Evolutionary conservation across 805 yeast species (phyloP).

Genomic region (Tetrapisispora taiwanensis): DNA sequence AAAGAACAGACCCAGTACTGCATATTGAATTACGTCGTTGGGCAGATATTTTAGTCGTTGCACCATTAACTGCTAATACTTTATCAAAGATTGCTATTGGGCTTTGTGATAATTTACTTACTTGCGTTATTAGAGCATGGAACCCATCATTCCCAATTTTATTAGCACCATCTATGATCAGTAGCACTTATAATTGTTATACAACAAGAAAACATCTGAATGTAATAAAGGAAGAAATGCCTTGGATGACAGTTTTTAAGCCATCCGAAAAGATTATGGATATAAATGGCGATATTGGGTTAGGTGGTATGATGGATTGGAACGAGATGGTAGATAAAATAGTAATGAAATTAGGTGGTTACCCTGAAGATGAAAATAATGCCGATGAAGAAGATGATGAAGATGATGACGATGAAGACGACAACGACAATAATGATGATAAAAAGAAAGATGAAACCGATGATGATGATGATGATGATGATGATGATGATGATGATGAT

Average conservation of each 20-base stretch:
- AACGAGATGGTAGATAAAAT: constrained; percentile 83
- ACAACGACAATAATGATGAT: constrained; percentile 33
- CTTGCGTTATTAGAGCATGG: constrained; percentile 91
- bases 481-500: constrained; percentile 25
- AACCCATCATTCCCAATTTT: constrained; percentile 80
- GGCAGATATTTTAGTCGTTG: constrained; percentile 88
- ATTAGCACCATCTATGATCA: constrained; percentile 92
- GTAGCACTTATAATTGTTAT: constrained; percentile 80
- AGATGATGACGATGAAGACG: constrained; percentile 29
- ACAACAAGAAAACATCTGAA: constrained; percentile 76
- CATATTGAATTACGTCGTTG: constrained; percentile 92
- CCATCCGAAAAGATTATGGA: constrained; percentile 92
- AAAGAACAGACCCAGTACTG: constrained; percentile 78
- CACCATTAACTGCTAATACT: constrained; percentile 93
- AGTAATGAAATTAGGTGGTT: constrained; percentile 58
- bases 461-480: constrained; percentile 34
- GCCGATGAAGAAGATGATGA: constrained; percentile 37
- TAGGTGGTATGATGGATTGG: constrained; percentile 99
- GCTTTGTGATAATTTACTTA: constrained; percentile 80
- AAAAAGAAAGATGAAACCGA: constrained; percentile 38
- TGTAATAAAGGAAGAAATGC: constrained; percentile 77
- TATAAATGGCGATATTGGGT: constrained; percentile 90
- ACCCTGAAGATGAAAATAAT: constrained; percentile 39
- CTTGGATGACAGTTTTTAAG: constrained; percentile 84
- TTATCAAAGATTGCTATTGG: constrained; percentile 83